Conservation (phyloP, 2,329 filamentous ascomycete species). For the Nannizzia gypsea region DNA sequence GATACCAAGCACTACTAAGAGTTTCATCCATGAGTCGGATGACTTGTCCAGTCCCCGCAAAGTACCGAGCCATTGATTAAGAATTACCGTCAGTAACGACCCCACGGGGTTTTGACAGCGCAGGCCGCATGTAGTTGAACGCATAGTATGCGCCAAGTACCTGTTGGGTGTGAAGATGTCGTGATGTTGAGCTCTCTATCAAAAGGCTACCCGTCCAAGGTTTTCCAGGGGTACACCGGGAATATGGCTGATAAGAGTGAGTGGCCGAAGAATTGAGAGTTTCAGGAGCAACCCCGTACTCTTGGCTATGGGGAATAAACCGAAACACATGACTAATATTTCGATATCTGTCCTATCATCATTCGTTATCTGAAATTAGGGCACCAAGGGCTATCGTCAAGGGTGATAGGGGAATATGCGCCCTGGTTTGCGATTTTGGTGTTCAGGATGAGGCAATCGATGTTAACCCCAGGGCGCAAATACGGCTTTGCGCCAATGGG, state of each 20-base stretch:
- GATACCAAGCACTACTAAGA: not conserved
- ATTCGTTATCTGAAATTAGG: not conserved
- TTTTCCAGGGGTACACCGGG: not conserved
- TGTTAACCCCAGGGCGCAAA: not conserved
- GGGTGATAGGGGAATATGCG: not conserved
- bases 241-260: slow-evolving; percentile 1
- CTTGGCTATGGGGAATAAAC: not conserved
- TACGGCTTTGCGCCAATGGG: not conserved
- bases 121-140: not conserved
- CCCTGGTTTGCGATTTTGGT: not conserved
- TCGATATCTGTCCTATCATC: not conserved
- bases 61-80: not conserved
- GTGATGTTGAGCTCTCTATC: not conserved
- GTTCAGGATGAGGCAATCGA: not conserved
- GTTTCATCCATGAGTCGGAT: not conserved
- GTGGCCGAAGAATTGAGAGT: not conserved
- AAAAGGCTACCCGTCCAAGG: not conserved
- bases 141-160: not conserved
- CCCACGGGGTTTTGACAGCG: slow-evolving; percentile 1
- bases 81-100: not conserved
- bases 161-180: not conserved
- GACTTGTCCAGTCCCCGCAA: not conserved
- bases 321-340: not conserved
- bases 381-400: not conserved
- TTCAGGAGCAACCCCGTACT: not conserved